Evolutionary conservation across 2,329 filamentous ascomycete species (phyloP), one percentile per base, ranked within the genome.

Genomic region (Penicillium rolfsii): DNA sequence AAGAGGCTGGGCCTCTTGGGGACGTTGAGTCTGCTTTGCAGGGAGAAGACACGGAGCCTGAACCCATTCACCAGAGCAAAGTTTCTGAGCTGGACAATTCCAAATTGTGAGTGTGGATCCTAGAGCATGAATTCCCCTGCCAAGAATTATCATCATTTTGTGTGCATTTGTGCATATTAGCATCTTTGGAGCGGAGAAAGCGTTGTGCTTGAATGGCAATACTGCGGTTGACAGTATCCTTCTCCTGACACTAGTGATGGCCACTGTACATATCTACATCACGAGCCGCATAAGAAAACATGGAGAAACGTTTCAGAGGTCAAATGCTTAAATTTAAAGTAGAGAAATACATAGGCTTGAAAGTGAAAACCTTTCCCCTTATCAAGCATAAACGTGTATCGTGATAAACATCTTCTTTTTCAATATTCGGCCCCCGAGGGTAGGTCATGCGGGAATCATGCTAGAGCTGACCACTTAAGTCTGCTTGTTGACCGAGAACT

Each of bases 401-500:
- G 62, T 68, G 63, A 66, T 57, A 57, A 60, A 35, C 46, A 48
- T 45, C 53, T 64, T 60, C 54, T 56, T 50, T n/a, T 30, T 43
- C 8, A 41, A 22, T 43, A 58, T 67, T 64, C 61, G 61, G 59
- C 50, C 53, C 60, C 45, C 4, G 45, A 50, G 43, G 45, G 59
- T 46, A 55, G 50, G 61, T 61, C 59, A 64, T 67, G 64, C 55
- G 66, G 57, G 66, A 68, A 68, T 68, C 59, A 58, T 64, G 48
- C 58, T 62, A 55, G 52, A 58, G 52, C 60, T 35, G 60, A 14
- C 28, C 49, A 46, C 52, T 24, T 36, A 60, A 16, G 71, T 63
- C 65, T 75, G 64, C 65, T 75, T 77, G 60, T 73, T 78, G 35
- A 85, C 84, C 2, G 83, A 80, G 76, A 91, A 95, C 41, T 89